Evolutionary conservation across 257 asterid genomes (phyloP), one percentile per base, ranked within the genome.

Genomic region (Mitragyna speciosa): DNA sequence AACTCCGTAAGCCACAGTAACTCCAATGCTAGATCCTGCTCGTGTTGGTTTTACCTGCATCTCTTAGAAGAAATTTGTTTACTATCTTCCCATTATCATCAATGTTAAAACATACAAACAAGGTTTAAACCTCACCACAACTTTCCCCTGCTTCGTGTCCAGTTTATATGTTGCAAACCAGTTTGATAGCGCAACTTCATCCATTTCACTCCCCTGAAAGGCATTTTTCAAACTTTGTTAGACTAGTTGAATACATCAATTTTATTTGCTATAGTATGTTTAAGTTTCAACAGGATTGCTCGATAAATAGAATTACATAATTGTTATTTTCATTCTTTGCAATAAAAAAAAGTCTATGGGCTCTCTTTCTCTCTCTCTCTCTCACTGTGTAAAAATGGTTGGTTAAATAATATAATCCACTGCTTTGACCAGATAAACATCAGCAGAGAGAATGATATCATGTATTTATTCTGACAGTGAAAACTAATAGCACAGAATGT

Each of bases 11-110:
- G 97, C 98, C 88, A 93, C 98, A 69, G 90, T 81, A 80, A 93
- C 97, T 82, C 98, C 98, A 43, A 93, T 92, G 84, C 98, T 93
- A 65, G 98, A 93, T 82, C 98, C 98, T 73, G 97, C 97, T 81
- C 91, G 88, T 73, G 97, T 86, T 79, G 98, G 98, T 84, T 93
- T 93, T 77, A 93, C 98, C 98, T 93, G 90, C 70, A 84, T 88
- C 81, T 72, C 72, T 75, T 73, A 48, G 69, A 61, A 63, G 72
- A 54, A 52, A 47, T 31, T 51, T 36, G 26, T 24, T 58, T 69
- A 41, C 68, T 30, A 41, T 33, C 51, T 59, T 24, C 33, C 70
- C 16, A 59, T 31, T 58, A 70, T 47, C 28, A 58, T 67, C 78
- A 14, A 70, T 33, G 51, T 11, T 11, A 9, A 63, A 71, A 78